Conservation (phyloP, 352 stramenopile genomes). For the Elongisporangium prolatum region DNA sequence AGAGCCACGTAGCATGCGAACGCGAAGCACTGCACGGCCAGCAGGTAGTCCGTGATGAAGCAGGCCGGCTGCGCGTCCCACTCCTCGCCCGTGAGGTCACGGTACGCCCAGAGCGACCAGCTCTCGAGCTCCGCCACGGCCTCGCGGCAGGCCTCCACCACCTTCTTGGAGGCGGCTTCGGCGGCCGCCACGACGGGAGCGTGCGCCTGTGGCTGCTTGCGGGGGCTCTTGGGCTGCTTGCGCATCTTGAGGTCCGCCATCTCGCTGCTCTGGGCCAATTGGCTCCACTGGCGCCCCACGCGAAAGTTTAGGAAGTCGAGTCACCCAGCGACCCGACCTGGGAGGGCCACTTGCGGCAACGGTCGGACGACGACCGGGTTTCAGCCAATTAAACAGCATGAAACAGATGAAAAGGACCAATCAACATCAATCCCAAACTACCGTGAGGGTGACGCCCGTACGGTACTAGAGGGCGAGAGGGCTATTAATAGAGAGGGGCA, state of each 20-base stretch:
- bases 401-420: background rate
- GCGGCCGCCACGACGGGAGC: constrained; percentile 4
- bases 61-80: constrained; percentile 85
- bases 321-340: too few relatives aligned
- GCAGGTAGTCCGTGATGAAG: constrained; percentile 86
- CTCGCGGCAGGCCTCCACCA: constrained; percentile 58
- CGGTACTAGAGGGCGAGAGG: background rate
- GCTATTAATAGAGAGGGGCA: background rate
- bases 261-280: background rate
- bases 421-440: background rate
- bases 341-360: background rate
- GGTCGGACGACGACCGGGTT: background rate
- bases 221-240: background rate
- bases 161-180: constrained; percentile 16
- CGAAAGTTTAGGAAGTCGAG: background rate
- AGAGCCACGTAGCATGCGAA: constrained; percentile 77
- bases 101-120: constrained; percentile 78
- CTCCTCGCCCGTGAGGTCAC: constrained; percentile 66
- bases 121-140: constrained; percentile 70
- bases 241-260: background rate
- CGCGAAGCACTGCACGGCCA: constrained; percentile 80
- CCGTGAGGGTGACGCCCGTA: background rate
- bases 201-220: background rate
- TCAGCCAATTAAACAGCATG: background rate
- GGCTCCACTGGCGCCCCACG: background rate